These are phyloP conservation scores for Balakata baccata DNA, from an alignment of 345 rosid genomes.

Conservation along the genomic window DNA sequence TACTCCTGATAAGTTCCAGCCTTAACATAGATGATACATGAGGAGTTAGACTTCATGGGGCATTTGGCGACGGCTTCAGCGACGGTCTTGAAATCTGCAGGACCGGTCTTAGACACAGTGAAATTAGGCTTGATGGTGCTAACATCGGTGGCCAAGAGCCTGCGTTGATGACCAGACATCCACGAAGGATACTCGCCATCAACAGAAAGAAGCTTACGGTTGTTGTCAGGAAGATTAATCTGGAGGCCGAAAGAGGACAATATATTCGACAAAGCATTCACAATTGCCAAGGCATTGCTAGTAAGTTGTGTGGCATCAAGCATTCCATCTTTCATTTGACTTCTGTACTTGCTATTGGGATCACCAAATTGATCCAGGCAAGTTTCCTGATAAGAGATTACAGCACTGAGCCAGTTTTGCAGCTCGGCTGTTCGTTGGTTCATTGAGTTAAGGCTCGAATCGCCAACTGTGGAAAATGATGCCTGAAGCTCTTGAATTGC, in stretches of 20 bases:
- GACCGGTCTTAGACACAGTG: constrained; percentile 1
- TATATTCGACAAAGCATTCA: constrained; percentile 8
- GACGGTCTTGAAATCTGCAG: constrained; percentile 2
- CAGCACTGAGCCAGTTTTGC: constrained; percentile 53
- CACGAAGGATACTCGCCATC: background rate
- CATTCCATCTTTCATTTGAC: constrained; percentile 10
- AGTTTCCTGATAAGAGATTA: constrained; percentile 49
- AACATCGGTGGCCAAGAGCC: background rate
- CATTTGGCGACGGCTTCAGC: background rate
- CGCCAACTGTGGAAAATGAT: constrained; percentile 34
- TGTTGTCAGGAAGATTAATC: background rate
- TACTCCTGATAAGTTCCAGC: constrained; percentile 23
- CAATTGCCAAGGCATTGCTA: constrained; percentile 54
- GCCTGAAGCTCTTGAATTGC: constrained; percentile 47
- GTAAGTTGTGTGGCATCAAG: constrained; percentile 30
- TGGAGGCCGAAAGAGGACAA: background rate
- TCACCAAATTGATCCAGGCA: constrained; percentile 47
- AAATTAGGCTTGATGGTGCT: constrained; percentile 1
- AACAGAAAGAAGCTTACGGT: background rate
- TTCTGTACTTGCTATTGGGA: constrained; percentile 5
- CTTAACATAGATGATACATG: constrained; percentile 7
- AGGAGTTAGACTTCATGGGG: background rate
- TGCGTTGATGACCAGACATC: background rate
- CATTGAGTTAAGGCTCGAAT: constrained; percentile 27
- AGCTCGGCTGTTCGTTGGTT: constrained; percentile 29